Conservation (phyloP, 83 land plant genomes). For the Thuja plicata region DNA sequence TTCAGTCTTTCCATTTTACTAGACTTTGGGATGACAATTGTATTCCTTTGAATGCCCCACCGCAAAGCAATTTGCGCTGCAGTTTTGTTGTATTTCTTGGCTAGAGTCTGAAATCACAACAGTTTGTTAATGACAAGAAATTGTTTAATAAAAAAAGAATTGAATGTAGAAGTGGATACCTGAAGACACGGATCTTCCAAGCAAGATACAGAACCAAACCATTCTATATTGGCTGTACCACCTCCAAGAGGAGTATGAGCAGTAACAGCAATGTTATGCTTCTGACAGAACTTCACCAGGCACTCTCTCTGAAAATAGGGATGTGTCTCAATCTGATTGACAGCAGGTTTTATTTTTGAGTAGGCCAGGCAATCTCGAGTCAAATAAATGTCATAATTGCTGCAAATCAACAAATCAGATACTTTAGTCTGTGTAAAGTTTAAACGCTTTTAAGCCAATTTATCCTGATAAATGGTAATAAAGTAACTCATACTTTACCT, state of each 20-base stretch:
- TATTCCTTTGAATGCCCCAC: conserved; percentile 94
- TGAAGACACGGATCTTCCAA: conserved; percentile 67
- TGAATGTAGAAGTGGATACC: conserved; percentile 30
- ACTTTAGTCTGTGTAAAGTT: not conserved
- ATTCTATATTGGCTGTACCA: conserved; percentile 66
- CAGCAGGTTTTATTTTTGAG: conserved; percentile 97
- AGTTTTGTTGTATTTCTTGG: conserved; percentile 78
- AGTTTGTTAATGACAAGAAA: not conserved
- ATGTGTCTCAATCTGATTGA: conserved; percentile 97
- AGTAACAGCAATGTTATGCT: conserved; percentile 85
- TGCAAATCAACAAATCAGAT: conserved; percentile 35
- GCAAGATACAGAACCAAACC: conserved; percentile 62
- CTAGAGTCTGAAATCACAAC: conserved; percentile 51
- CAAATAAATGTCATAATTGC: conserved; percentile 94
- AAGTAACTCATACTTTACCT: conserved; percentile 45
- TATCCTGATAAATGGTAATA: not conserved
- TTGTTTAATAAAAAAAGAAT: conserved; percentile 12
- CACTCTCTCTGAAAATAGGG: conserved; percentile 95
- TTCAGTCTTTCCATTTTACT: conserved; percentile 69
- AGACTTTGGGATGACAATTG: conserved; percentile 86
- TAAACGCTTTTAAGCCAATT: not conserved
- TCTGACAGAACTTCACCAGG: conserved; percentile 90
- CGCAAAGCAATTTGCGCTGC: conserved; percentile 78
- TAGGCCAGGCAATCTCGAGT: conserved; percentile 96
- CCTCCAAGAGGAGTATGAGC: conserved; percentile 99